Base-by-base conservation (phyloP, 1,284 basidiomycete genomes). In the Trichosporon sp. region DNA sequence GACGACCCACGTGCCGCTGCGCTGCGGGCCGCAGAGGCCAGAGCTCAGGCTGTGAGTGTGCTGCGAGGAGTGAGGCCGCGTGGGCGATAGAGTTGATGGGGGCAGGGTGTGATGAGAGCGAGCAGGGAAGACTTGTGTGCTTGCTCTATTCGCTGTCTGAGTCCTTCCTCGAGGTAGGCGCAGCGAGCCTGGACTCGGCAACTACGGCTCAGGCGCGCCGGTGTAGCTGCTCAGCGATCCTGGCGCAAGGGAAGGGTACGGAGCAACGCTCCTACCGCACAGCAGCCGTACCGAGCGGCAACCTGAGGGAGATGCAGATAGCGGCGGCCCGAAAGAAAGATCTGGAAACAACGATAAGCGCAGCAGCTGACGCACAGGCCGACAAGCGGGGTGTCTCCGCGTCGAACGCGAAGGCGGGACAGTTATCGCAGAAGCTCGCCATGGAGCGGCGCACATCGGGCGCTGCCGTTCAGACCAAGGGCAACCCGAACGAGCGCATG, bases 361-460 rank as follows among this genome's bases (percentile, higher is more conserved):
- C n/a, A 54, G 49, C 19, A 34, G 59, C 57, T 63, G 59, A 69
- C 65, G 59, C 60, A 37, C 60, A 80, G 78, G 74, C 73, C 7
- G 66, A 69, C n/a, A 70, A 61, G 4, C 76, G 78, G 61, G 79
- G 79, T 31, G 77, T 81, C 1, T 71, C 73, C 21, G 44, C 67
- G 1, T 65, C 72, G 7, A 80, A 80, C 63, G 74, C 77, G 1
- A 78, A 76, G 56, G 69, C 76, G 9, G 79, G 79, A 0, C 71
- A 79, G 63, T 62, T 81, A 57, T 72, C 70, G 13, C 69, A 73
- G 25, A 78, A 81, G 61, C 69, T 81, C 2, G 74, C 70, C 4
- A 73, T 72, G 19, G 74, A 78, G 61, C 64, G 65, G 8, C 59
- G 65, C 44, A 59, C 52, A 16, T 67, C 71, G 2, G 23, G 16